Percentiles rank a stretch among this genome's conserved stretches.
Evolutionary conservation across 1,284 basidiomycete genomes (phyloP).

Genomic region (Apiotrichum montevideense): DNA sequence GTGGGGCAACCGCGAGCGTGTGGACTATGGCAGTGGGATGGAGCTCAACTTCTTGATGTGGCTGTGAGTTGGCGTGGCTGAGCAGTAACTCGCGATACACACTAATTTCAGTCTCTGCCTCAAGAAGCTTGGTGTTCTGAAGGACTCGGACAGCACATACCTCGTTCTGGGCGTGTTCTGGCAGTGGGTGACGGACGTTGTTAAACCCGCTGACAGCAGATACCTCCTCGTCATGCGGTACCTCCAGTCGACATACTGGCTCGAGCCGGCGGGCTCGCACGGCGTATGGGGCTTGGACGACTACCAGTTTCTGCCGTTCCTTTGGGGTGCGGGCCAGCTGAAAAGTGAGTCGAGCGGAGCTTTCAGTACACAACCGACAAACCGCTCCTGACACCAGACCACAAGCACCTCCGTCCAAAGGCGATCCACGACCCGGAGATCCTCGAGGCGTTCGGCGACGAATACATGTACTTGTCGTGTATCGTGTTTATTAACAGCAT

Average conservation of each 20-base stretch:
- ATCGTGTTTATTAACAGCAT: constrained; percentile 96
- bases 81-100: neutral
- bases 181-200: constrained; percentile 52
- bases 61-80: constrained; percentile 59
- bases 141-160: constrained; percentile 62
- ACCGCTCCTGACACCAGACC: constrained; percentile 52
- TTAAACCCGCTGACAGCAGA: constrained; percentile 45
- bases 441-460: constrained; percentile 82
- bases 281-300: constrained; percentile 99
- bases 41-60: constrained; percentile 96
- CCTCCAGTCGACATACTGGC: constrained; percentile 92
- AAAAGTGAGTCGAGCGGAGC: constrained; percentile 51
- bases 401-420: constrained; percentile 85
- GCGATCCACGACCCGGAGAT: constrained; percentile 87
- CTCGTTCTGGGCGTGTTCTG: constrained; percentile 86
- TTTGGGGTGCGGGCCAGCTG: constrained; percentile 73
- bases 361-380: too few species aligned
- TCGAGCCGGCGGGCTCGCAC: constrained; percentile 95
- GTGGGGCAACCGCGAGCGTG: constrained; percentile 86
- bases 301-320: constrained; percentile 84
- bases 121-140: constrained; percentile 64
- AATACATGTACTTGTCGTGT: constrained; percentile 97
- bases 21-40: constrained; percentile 99
- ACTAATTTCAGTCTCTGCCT: constrained; percentile 63
- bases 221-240: constrained; percentile 85